Evolutionary conservation across 441 rosid genomes (phyloP).

Genomic region (Arabidopsis hybrid): DNA sequence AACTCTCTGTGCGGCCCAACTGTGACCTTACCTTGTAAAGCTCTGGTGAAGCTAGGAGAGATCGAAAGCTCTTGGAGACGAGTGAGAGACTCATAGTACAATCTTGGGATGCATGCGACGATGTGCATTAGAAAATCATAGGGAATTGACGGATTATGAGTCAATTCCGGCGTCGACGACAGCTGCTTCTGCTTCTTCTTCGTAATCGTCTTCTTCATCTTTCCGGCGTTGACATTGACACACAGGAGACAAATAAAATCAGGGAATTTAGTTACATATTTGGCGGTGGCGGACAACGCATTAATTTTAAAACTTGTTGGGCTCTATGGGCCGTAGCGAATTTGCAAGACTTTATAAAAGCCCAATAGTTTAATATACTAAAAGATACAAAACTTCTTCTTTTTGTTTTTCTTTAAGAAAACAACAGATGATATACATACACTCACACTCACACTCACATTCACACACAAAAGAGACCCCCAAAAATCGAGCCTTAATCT

Average conservation of each 20-base stretch:
- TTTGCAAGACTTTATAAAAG: no score
- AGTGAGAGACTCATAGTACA: neutral
- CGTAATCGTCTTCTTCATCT: no score
- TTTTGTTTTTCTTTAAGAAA: slow-evolving; percentile 21
- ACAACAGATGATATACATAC: neutral
- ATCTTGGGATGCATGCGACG: neutral
- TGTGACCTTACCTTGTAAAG: neutral
- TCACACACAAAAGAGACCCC: slow-evolving; percentile 1
- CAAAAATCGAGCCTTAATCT: slow-evolving; percentile 5
- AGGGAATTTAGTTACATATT: no score
- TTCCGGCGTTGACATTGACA: no score
- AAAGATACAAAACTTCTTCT: neutral
- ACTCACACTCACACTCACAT: slow-evolving; percentile 10
- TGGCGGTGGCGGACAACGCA: no score
- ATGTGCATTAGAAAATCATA: neutral
- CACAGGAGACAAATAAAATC: no score
- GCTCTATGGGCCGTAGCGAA: no score
- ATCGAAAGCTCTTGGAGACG: neutral
- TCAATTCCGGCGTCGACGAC: neutral
- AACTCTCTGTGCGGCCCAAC: neutral
- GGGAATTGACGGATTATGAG: neutral
- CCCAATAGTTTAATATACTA: slow-evolving; percentile 1
- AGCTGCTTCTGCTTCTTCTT: neutral
- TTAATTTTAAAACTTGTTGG: no score
- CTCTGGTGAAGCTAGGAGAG: neutral